These are phyloP conservation scores for Cercospora nicotianae DNA, from an alignment of 2,329 filamentous ascomycete species.

Conservation along the genomic window DNA sequence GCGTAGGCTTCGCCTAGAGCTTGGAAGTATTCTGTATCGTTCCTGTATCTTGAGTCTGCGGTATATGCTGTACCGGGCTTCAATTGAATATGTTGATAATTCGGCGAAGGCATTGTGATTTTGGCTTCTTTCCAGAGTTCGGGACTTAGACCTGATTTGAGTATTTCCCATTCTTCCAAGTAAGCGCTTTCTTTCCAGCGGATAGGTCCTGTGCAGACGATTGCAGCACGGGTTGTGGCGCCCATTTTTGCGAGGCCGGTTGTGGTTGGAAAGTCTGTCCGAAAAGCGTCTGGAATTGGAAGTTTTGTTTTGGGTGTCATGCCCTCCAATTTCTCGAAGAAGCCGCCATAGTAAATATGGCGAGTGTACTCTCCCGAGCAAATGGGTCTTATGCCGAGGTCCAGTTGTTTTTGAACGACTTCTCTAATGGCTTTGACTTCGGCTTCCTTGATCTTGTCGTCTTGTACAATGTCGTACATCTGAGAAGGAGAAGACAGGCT, in stretches of 20 bases:
- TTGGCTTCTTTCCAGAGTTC: slow-evolving; percentile 27
- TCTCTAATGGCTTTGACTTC: slow-evolving; percentile 66
- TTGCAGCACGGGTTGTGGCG: slow-evolving; percentile 26
- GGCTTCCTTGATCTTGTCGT: slow-evolving; percentile 53
- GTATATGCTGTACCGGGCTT: slow-evolving; percentile 33
- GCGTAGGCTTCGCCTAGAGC: slow-evolving; percentile 30
- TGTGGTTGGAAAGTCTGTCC: slow-evolving; percentile 31
- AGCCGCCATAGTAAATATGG: slow-evolving; percentile 33
- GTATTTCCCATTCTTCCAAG: slow-evolving; percentile 29
- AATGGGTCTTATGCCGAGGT: slow-evolving; percentile 61
- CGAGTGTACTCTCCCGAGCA: slow-evolving; percentile 65
- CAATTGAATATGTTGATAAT: slow-evolving; percentile 35
- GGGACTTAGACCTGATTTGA: slow-evolving; percentile 19
- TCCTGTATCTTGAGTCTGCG: slow-evolving; percentile 26
- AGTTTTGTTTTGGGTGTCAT: slow-evolving; percentile 22
- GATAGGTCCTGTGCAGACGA: slow-evolving; percentile 28
- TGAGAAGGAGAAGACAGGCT: slow-evolving; percentile 52
- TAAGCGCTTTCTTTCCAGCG: slow-evolving; percentile 28
- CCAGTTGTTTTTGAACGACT: slow-evolving; percentile 62
- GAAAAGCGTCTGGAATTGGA: slow-evolving; percentile 27
- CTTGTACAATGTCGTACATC: slow-evolving; percentile 42
- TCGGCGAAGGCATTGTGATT: slow-evolving; percentile 35
- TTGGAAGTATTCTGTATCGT: slow-evolving; percentile 33
- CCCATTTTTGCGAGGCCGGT: slow-evolving; percentile 24
- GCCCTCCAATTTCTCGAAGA: slow-evolving; percentile 31